phyloP scores from a whole-genome alignment of 495 filamentous ascomycete genomes.

The Massariosphaeria phaeospora region DNA sequence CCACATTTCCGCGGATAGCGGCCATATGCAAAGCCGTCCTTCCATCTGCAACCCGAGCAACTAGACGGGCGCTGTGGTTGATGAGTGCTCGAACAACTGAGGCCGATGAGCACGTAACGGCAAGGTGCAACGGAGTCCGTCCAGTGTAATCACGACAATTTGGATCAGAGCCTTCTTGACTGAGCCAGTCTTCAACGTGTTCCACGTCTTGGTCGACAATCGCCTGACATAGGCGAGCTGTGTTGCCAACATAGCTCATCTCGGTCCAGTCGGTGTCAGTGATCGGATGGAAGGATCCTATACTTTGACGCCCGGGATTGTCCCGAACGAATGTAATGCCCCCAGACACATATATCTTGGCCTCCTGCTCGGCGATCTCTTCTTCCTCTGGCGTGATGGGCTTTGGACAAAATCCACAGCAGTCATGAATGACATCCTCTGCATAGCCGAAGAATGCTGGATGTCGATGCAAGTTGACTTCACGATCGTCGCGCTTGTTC shows the following conservation, averaged over 20 bases:
- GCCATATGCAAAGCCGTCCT: conserved; percentile 74
- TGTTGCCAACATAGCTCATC: conserved; percentile 70
- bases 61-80: conserved; percentile 65
- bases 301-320: conserved; percentile 71
- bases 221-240: conserved; percentile 64
- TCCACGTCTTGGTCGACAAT: conserved; percentile 66
- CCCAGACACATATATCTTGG: conserved; percentile 67
- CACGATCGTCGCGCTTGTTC: conserved; percentile 66
- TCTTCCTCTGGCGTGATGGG: conserved; percentile 64
- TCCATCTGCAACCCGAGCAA: conserved; percentile 69
- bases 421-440: conserved; percentile 66
- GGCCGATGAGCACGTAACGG: conserved; percentile 58
- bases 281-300: conserved; percentile 69
- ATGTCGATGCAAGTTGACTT: conserved; percentile 72
- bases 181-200: conserved; percentile 62
- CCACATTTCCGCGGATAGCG: conserved; percentile 58
- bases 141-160: conserved; percentile 65
- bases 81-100: conserved; percentile 67
- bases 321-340: conserved; percentile 67
- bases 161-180: conserved; percentile 54
- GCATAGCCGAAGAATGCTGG: conserved; percentile 67
- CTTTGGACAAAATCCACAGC: conserved; percentile 70
- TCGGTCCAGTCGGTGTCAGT: conserved; percentile 77
- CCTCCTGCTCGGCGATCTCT: conserved; percentile 63
- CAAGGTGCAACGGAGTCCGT: conserved; percentile 72